These are phyloP conservation scores for Pseudocercospora eumusae DNA, from an alignment of 2,329 filamentous ascomycete genomes.

Conservation along the genomic window DNA sequence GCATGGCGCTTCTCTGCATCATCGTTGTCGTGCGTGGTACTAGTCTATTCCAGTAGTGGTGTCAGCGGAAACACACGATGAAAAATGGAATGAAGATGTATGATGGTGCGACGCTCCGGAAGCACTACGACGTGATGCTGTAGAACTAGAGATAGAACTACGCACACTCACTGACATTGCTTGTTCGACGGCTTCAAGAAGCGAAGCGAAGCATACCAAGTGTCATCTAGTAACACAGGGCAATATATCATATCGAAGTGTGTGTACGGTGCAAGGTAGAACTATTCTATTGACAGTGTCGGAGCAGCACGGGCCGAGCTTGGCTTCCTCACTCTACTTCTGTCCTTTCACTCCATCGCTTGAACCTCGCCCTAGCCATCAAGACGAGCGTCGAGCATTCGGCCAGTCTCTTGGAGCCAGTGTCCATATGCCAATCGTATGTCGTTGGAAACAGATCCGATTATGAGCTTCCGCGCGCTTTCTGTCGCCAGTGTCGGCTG, in stretches of 20 bases:
- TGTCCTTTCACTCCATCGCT: too few species aligned
- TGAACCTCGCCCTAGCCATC: too few species aligned
- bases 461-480: not conserved
- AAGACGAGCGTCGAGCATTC: not conserved
- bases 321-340: too few species aligned
- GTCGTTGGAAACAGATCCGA: not conserved
- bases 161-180: too few species aligned
- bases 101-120: not conserved
- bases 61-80: not conserved
- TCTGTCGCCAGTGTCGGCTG: not conserved
- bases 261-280: not conserved
- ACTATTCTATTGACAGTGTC: too few species aligned
- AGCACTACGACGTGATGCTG: not conserved
- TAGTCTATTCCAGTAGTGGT: not conserved
- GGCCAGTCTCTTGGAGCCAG: not conserved
- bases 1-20: constrained; percentile 37
- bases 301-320: too few species aligned
- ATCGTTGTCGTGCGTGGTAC: constrained; percentile 13
- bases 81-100: not conserved
- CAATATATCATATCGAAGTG: not conserved
- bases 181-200: not conserved
- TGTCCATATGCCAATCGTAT: not conserved
- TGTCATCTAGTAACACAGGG: not conserved
- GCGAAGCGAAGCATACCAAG: not conserved
- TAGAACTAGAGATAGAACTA: too few species aligned